Percentiles rank a stretch among this genome's conserved stretches.
Conservation (phyloP, 495 filamentous ascomycete genomes). For the Chlorociboria aeruginascens region DNA sequence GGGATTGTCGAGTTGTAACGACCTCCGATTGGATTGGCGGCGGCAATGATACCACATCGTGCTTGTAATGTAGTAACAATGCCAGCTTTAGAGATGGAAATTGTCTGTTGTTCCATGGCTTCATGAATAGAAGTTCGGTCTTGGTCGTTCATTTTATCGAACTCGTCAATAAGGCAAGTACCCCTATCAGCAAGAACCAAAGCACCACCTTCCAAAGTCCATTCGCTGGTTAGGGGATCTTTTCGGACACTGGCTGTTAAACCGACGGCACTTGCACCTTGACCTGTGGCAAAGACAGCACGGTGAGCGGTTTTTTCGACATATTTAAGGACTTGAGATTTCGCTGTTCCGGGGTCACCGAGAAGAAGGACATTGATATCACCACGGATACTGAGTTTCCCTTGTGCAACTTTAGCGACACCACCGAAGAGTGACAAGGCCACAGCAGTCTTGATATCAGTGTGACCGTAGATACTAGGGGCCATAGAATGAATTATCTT, state of each 20-base stretch:
- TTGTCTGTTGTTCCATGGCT: conserved; percentile 99
- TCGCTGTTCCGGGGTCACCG: conserved; percentile 95
- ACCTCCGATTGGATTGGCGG: conserved; percentile 92
- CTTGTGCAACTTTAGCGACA: conserved; percentile 79
- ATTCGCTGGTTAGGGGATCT: conserved; percentile 91
- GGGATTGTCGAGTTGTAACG: conserved; percentile 95
- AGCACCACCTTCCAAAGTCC: conserved; percentile 96
- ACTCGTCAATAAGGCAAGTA: conserved; percentile 96
- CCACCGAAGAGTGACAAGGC: conserved; percentile 92
- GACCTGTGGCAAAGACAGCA: conserved; percentile 95
- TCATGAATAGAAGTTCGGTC: conserved; percentile 98
- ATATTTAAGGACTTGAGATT: conserved; percentile 96
- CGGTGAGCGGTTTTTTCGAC: conserved; percentile 96
- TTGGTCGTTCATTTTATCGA: conserved; percentile 99
- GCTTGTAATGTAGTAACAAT: conserved; percentile 97
- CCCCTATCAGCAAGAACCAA: conserved; percentile 92
- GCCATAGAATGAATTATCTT: conserved; percentile 92
- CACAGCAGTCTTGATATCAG: conserved; percentile 94
- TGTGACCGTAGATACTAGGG: conserved; percentile 94
- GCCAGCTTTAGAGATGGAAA: conserved; percentile 97
- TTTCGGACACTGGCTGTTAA: conserved; percentile 92
- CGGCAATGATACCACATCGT: conserved; percentile 93
- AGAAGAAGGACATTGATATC: conserved; percentile 98
- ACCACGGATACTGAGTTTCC: conserved; percentile 82
- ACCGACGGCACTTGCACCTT: conserved; percentile 96